Percentiles rank a stretch among this genome's conserved stretches.
Evolutionary conservation across 2,329 filamentous ascomycete genomes (phyloP).

Genomic region (Penicillium rolfsii): DNA sequence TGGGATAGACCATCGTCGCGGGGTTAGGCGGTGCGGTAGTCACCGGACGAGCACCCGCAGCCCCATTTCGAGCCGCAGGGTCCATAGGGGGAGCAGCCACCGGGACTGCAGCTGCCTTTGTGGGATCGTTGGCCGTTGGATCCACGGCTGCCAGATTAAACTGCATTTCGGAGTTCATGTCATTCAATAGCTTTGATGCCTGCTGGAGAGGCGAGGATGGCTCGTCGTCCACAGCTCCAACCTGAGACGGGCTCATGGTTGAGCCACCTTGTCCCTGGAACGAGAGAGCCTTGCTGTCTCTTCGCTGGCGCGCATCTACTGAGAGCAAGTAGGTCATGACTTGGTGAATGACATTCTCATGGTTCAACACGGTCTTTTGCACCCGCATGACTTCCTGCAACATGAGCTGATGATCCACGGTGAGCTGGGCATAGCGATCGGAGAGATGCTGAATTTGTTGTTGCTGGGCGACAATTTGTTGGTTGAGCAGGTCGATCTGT

Average conservation of each 20-base stretch:
- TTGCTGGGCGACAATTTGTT: conserved; percentile 85
- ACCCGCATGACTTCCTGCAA: conserved; percentile 66
- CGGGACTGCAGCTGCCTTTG: conserved; percentile 59
- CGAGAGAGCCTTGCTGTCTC: conserved; percentile 58
- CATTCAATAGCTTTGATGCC: conserved; percentile 66
- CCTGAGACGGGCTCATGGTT: conserved; percentile 52
- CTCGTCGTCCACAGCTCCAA: conserved; percentile 59
- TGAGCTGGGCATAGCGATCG: conserved; percentile 79
- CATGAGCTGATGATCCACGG: conserved; percentile 66
- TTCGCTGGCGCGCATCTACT: conserved; percentile 65
- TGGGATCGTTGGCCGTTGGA: conserved; percentile 61
- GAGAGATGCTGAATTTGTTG: conserved; percentile 88
- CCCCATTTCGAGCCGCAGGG: conserved; percentile 49
- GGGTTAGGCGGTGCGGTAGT: conserved; percentile 51
- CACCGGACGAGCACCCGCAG: conserved; percentile 45
- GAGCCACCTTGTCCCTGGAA: conserved; percentile 47
- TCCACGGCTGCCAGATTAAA: conserved; percentile 67
- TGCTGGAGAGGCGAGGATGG: conserved; percentile 70
- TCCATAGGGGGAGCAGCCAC: conserved; percentile 62
- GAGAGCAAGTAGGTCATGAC: conserved; percentile 70
- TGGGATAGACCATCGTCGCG: conserved; percentile 54
- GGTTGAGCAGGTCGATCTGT: conserved; percentile 86
- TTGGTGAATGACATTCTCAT: conserved; percentile 71
- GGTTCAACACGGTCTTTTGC: conserved; percentile 72
- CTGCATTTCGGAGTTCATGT: conserved; percentile 67